phyloP scores from a whole-genome alignment of 805 yeast species.

The Scheffersomyces stipitis region DNA sequence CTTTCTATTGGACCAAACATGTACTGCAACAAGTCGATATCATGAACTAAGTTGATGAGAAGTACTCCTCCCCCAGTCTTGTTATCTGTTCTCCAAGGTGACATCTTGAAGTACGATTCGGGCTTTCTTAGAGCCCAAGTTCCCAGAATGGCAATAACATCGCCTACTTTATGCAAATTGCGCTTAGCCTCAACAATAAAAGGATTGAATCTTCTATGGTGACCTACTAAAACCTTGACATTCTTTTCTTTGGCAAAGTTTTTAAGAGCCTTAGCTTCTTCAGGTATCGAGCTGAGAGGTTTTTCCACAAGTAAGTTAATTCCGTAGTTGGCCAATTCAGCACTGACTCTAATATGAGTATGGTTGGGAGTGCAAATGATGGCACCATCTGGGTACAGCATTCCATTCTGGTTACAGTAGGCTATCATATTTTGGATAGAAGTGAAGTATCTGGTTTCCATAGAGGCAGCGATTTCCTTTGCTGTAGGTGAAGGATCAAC shows the following conservation, averaged over 20 bases:
- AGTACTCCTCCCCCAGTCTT: slow-evolving; percentile 40
- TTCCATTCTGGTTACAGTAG: slow-evolving; percentile 13
- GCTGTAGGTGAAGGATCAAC: slow-evolving; percentile 26
- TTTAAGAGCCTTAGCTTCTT: slow-evolving; percentile 33
- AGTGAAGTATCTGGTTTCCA: slow-evolving; percentile 16
- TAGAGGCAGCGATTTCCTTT: slow-evolving; percentile 15
- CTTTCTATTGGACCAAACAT: slow-evolving; percentile 39
- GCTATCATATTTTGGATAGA: slow-evolving; percentile 17
- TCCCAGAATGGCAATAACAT: slow-evolving; percentile 39
- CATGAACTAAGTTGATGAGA: slow-evolving; percentile 42
- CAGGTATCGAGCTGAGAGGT: slow-evolving; percentile 36
- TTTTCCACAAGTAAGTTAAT: slow-evolving; percentile 41
- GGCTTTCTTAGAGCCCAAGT: slow-evolving; percentile 41
- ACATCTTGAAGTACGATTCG: slow-evolving; percentile 30
- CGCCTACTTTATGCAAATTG: slow-evolving; percentile 30
- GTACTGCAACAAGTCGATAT: slow-evolving; percentile 41
- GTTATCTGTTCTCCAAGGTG: slow-evolving; percentile 39
- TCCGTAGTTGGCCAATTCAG: slow-evolving; percentile 33
- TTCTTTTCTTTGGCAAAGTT: slow-evolving; percentile 21
- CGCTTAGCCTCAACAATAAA: slow-evolving; percentile 38
- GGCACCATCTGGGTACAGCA: slow-evolving; percentile 38
- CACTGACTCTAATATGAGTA: slow-evolving; percentile 35
- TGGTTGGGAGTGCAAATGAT: slow-evolving; percentile 43
- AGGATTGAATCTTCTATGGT: slow-evolving; percentile 44
- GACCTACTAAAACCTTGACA: slow-evolving; percentile 39